Evolutionary conservation across 352 stramenopile genomes (phyloP), one percentile per base, ranked within the genome.

Genomic region (Globisporangium echinulatum): DNA sequence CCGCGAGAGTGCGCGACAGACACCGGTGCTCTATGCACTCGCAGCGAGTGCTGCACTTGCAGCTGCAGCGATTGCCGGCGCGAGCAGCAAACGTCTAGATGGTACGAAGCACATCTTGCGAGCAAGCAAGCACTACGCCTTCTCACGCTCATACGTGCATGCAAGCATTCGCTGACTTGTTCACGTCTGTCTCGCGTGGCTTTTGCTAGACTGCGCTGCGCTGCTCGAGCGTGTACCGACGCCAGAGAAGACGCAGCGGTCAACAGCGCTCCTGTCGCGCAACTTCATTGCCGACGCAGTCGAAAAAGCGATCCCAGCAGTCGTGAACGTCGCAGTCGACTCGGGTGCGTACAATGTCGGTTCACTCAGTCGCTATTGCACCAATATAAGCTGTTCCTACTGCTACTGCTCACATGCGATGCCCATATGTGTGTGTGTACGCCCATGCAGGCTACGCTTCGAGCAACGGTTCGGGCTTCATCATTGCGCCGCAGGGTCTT

Each of bases 391-490:
- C 49, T 40, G 56, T 5, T 25, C 49, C 5, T 4, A 36, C 1
- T 19, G 36, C 59, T 68, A 25, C 25, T 8, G 17, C 58, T 33
- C 25, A 33, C 25, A 33, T 33, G 25, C 25, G 25, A 33, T 33
- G 25, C 25, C 25, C 25, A 33, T 33, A 3, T 33, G 25, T 33
- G 25, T 33, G 25, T 25, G 25, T 33, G 25, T 3, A 33, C 25
- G 25, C 25, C 25, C 25, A 33, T 33, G 33, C 10, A 87, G 79
- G 81, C 8, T 88, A 88, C 47, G 65, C 82, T 46, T 75, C 69
- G n/a, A 91, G 77, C 58, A 91, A 92, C 64, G 92, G 92, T 4
- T 96, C 84, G 39, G 92, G 92, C n/a, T 98, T 98, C 52, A 90
- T 98, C 58, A 94, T 98, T 17, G 75, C 77, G 7, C 64, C 67